Evolutionary conservation across 2,329 filamentous ascomycete species (phyloP).

Genomic region (Xylariales sp.): DNA sequence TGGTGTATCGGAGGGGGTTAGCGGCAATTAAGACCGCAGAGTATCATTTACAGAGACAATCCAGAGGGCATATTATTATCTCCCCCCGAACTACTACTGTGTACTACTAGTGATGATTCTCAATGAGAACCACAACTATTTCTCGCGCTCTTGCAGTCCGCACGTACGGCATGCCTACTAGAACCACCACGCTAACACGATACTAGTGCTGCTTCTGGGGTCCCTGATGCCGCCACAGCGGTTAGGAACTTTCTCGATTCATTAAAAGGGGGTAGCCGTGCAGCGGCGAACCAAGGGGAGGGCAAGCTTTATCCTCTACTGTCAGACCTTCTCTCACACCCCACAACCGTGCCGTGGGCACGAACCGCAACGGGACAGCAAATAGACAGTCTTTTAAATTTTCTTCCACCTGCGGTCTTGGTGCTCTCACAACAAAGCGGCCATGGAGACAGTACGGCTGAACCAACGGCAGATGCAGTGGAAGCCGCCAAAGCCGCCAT

Average conservation of each 20-base stretch:
- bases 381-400: slow-evolving; percentile 79
- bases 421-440: slow-evolving; percentile 78
- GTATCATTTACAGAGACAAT: slow-evolving; percentile 25
- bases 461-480: slow-evolving; percentile 75
- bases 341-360: slow-evolving; percentile 81
- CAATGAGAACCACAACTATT: slow-evolving; percentile 41
- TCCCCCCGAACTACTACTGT: slow-evolving; percentile 38
- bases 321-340: slow-evolving; percentile 83
- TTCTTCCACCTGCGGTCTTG: slow-evolving; percentile 82
- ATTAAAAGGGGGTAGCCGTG: slow-evolving; percentile 68
- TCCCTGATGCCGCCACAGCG: slow-evolving; percentile 77
- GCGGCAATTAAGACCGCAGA: slow-evolving; percentile 39
- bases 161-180: slow-evolving; percentile 21
- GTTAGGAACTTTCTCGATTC: slow-evolving; percentile 92
- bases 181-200: slow-evolving; percentile 56
- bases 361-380: slow-evolving; percentile 72
- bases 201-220: slow-evolving; percentile 68
- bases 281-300: slow-evolving; percentile 57
- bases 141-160: slow-evolving; percentile 29
- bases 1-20: slow-evolving; percentile 44
- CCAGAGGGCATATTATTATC: slow-evolving; percentile 28
- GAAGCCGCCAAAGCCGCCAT: slow-evolving; percentile 80
- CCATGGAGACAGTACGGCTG: slow-evolving; percentile 66
- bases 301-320: slow-evolving; percentile 83
- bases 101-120: slow-evolving; percentile 48